phyloP scores from a whole-genome alignment of 148 eudicot genomes.

The Rhododendron mucronatum region DNA sequence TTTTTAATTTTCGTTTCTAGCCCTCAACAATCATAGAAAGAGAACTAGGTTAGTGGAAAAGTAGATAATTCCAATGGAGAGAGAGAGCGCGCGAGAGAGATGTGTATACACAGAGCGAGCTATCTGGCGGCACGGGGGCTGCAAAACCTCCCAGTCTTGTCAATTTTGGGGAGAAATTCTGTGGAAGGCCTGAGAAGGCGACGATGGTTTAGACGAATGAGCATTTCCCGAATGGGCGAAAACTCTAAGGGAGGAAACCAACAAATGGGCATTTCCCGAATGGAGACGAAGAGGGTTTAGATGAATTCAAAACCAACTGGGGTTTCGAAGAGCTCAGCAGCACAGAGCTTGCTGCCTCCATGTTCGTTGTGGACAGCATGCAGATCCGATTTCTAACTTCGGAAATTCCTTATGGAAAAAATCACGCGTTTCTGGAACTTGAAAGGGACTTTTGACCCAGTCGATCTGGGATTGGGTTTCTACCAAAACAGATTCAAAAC shows the following conservation, averaged over 20 bases:
- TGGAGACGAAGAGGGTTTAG: background rate
- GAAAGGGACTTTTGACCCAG: too few species aligned
- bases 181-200: background rate
- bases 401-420: too few species aligned
- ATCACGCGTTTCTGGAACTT: too few species aligned
- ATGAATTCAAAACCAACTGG: background rate
- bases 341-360: slow-evolving; percentile 26
- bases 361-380: background rate
- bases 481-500: too few species aligned
- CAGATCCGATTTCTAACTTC: too few species aligned
- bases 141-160: slow-evolving; percentile 80
- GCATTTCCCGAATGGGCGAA: background rate
- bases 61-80: background rate
- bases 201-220: background rate
- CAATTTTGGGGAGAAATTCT: slow-evolving; percentile 50
- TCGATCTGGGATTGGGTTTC: too few species aligned
- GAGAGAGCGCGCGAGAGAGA: background rate
- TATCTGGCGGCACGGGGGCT: slow-evolving; percentile 89
- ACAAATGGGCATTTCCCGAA: slow-evolving; percentile 1
- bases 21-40: background rate
- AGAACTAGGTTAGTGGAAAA: background rate
- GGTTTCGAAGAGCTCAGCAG: slow-evolving; percentile 3
- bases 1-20: too few species aligned
- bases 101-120: slow-evolving; percentile 56
- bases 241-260: background rate